Conservation (phyloP, 768 basidiomycete species). For the Gymnopilus dilepis region DNA sequence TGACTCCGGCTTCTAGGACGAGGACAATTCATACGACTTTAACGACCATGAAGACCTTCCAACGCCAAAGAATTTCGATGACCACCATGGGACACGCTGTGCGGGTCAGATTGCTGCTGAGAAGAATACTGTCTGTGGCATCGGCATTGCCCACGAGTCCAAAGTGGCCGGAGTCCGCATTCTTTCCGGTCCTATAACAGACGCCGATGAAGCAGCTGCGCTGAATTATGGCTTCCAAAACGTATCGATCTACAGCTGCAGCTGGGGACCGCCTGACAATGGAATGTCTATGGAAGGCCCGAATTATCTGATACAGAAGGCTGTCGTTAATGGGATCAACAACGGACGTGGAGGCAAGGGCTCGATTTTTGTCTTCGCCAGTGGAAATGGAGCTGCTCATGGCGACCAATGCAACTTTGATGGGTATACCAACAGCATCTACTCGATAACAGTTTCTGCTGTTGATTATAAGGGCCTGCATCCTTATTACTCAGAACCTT, state of each 20-base stretch:
- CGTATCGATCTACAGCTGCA: conserved; percentile 93
- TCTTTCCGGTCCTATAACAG: conserved; percentile 92
- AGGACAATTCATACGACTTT: conserved; percentile 91
- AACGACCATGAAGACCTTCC: conserved; percentile 92
- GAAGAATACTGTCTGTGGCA: conserved; percentile 91
- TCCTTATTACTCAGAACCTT: conserved; percentile 97
- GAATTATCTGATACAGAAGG: conserved; percentile 87
- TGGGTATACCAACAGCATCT: conserved; percentile 98
- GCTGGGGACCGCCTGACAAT: conserved; percentile 98
- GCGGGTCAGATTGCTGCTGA: conserved; percentile 95
- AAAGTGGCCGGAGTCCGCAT: conserved; percentile 95
- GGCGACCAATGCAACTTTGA: conserved; percentile 99
- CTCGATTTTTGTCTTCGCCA: conserved; percentile 95
- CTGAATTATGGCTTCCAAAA: conserved; percentile 94
- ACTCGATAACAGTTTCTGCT: conserved; percentile 94
- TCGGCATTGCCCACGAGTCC: conserved; percentile 92
- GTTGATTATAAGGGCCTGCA: conserved; percentile 93
- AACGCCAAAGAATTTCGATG: conserved; percentile 85
- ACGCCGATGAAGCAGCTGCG: conserved; percentile 93
- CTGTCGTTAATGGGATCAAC: conserved; percentile 91
- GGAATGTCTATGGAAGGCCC: conserved; percentile 95
- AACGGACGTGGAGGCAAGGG: conserved; percentile 90
- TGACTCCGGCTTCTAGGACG: conserved; percentile 58
- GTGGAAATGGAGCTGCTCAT: conserved; percentile 89
- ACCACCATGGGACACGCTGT: conserved; percentile 97